These are phyloP conservation scores for Hypoxylon sp. DNA, from an alignment of 2,329 filamentous ascomycete species.

Conservation along the genomic window DNA sequence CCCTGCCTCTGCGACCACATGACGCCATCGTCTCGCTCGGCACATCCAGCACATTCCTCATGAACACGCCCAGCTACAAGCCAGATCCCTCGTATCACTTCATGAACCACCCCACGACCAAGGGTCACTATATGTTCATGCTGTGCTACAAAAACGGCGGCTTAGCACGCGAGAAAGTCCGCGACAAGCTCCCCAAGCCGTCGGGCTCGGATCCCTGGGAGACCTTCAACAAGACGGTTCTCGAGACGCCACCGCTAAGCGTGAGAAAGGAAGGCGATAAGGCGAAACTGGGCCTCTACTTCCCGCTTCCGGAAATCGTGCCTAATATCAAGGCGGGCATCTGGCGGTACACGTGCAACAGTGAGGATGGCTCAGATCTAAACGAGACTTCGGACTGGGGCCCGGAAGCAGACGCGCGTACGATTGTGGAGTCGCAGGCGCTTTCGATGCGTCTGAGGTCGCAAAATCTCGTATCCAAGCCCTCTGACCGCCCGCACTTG, in stretches of 20 bases:
- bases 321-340: slow-evolving; percentile 89
- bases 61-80: slow-evolving; percentile 93
- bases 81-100: slow-evolving; percentile 95
- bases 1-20: slow-evolving; percentile 85
- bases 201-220: slow-evolving; percentile 75
- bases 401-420: slow-evolving; percentile 81
- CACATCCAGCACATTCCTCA: slow-evolving; percentile 96
- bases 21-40: slow-evolving; percentile 96
- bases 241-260: slow-evolving; percentile 78
- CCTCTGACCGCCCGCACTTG: slow-evolving; percentile 62
- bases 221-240: slow-evolving; percentile 81
- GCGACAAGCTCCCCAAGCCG: slow-evolving; percentile 79
- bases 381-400: slow-evolving; percentile 64
- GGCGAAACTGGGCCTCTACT: slow-evolving; percentile 94
- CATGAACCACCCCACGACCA: slow-evolving; percentile 95
- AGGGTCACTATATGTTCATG: slow-evolving; percentile 99
- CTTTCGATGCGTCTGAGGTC: slow-evolving; percentile 91
- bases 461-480: slow-evolving; percentile 77
- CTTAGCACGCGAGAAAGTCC: slow-evolving; percentile 89
- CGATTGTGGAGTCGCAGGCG: slow-evolving; percentile 95
- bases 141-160: slow-evolving; percentile 99
- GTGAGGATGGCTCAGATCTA: slow-evolving; percentile 70
- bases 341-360: slow-evolving; percentile 80
- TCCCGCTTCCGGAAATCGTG: slow-evolving; percentile 94
- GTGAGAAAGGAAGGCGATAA: slow-evolving; percentile 67